Conservation (phyloP, 1,284 basidiomycete genomes). For the Hortiboletus rubellus region DNA sequence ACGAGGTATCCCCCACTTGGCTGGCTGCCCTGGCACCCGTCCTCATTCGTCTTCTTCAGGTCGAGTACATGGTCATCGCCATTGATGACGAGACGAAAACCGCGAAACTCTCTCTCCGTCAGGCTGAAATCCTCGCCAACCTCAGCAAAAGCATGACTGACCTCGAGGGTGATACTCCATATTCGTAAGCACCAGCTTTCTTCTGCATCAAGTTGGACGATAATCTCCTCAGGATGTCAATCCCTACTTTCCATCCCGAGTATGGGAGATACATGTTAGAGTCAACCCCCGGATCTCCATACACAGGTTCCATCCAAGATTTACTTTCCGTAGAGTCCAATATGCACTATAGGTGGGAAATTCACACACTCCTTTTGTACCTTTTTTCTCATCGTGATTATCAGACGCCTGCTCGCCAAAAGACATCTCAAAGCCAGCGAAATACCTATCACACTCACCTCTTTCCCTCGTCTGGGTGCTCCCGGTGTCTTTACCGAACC, state of each 20-base stretch:
- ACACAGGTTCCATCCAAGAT: conserved; percentile 84
- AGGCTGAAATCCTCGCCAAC: conserved; percentile 90
- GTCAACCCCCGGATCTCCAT: conserved; percentile 94
- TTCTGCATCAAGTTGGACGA: conserved; percentile 2
- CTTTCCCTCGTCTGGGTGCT: conserved; percentile 92
- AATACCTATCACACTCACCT: conserved; percentile 90
- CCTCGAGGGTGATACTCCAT: conserved; percentile 60
- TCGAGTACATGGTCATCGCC: conserved; percentile 95
- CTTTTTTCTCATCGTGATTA: conserved; percentile 9
- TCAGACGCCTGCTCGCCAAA: conserved; percentile 83
- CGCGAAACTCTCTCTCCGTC: conserved; percentile 87
- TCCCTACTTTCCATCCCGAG: conserved; percentile 97
- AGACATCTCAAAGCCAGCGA: conserved; percentile 85
- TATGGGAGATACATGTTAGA: conserved; percentile 99
- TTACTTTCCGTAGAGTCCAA: conserved; percentile 89
- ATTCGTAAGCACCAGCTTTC: conserved; percentile 46
- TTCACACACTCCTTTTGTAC: neutral
- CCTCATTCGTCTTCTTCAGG: conserved; percentile 45
- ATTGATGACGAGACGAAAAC: conserved; percentile 81
- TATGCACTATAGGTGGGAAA: conserved; percentile 81
- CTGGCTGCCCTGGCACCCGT: neutral
- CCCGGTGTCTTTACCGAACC: conserved; percentile 93
- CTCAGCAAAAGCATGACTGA: conserved; percentile 70
- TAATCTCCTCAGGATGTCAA: conserved; percentile 52
- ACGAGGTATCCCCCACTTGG: conserved; percentile 69